A percentile compares a stretch with the other conserved stretches of the same genome.
Conservation (phyloP, 805 yeast genomes). For the Zygoascus bituminiphila region DNA sequence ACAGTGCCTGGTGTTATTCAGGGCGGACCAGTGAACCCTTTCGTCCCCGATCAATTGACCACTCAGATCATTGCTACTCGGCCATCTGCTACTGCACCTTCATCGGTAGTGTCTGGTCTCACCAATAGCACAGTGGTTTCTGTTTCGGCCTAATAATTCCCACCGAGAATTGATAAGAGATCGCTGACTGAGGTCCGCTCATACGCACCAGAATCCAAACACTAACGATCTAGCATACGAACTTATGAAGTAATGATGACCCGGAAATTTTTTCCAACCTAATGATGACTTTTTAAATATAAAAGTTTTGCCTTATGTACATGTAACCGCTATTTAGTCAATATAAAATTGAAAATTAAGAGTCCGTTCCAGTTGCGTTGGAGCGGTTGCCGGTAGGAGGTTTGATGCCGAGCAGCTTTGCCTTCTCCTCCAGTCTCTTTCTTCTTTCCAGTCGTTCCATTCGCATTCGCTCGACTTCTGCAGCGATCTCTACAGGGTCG, state of each 20-base stretch:
- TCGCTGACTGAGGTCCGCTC: too few species aligned
- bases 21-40: not conserved
- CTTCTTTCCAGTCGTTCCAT: conserved; percentile 69
- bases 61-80: conserved; percentile 6
- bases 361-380: not conserved
- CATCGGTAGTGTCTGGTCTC: not conserved
- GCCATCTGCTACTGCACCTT: conserved; percentile 1
- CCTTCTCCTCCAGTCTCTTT: conserved; percentile 60
- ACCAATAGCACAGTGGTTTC: not conserved
- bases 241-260: not conserved
- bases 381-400: not conserved
- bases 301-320: not conserved
- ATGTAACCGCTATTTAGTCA: not conserved
- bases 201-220: too few species aligned
- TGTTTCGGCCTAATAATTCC: not conserved
- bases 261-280: not conserved
- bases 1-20: not conserved
- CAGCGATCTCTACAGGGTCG: conserved; percentile 84
- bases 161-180: not conserved
- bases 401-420: conserved; percentile 55
- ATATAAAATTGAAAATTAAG: not conserved
- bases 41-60: conserved; percentile 6
- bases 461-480: conserved; percentile 82
- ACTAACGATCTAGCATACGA: not conserved
- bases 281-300: not conserved